Evolutionary conservation across 164 flowering plant genomes (phyloP).

Genomic region (Warburgia ugandensis): DNA sequence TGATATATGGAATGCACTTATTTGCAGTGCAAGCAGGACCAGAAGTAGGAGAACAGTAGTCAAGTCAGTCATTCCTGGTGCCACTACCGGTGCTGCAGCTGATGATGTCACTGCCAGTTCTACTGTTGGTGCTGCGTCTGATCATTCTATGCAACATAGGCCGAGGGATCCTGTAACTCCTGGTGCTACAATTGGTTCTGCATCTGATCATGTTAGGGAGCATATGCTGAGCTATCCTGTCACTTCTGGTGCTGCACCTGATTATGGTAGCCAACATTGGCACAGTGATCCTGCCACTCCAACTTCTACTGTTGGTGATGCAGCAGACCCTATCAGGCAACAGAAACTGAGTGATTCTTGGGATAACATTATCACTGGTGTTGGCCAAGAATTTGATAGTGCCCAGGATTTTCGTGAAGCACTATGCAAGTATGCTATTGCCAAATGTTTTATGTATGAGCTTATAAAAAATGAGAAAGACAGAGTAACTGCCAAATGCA

Average conservation of each 20-base stretch:
- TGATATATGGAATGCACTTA: not conserved
- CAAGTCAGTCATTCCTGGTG: slow-evolving; percentile 21
- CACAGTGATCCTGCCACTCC: slow-evolving; percentile 4
- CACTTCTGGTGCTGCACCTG: too few species aligned
- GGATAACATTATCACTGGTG: slow-evolving; percentile 57
- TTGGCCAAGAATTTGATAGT: slow-evolving; percentile 61
- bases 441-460: slow-evolving; percentile 51
- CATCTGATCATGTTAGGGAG: not conserved
- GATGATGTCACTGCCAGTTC: slow-evolving; percentile 12
- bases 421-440: slow-evolving; percentile 69
- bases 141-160: not conserved
- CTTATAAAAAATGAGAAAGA: slow-evolving; percentile 56
- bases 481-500: slow-evolving; percentile 66
- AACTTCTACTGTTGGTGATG: slow-evolving; percentile 1
- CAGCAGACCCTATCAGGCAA: slow-evolving; percentile 7
- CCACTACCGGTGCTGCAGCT: slow-evolving; percentile 10
- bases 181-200: not conserved
- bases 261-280: too few species aligned
- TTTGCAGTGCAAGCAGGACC: slow-evolving; percentile 27
- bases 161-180: not conserved
- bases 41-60: slow-evolving; percentile 17
- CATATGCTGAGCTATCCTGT: too few species aligned
- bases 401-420: slow-evolving; percentile 69
- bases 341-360: slow-evolving; percentile 36
- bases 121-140: not conserved